phyloP scores from a whole-genome alignment of 768 basidiomycete species.

The Russula sp. region DNA sequence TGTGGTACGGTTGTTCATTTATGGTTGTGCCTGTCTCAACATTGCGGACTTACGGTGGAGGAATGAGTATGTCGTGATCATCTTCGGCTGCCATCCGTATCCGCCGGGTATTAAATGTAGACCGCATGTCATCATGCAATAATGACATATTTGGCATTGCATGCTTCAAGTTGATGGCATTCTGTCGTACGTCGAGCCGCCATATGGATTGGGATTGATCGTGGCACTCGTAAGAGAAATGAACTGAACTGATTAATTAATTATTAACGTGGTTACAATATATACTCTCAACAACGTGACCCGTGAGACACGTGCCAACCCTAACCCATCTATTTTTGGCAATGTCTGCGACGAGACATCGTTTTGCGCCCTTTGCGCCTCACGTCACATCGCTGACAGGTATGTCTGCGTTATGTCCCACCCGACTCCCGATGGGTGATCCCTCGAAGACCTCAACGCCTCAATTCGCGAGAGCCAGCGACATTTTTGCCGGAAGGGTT shows the following conservation, averaged over 20 bases:
- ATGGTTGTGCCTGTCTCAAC: neutral
- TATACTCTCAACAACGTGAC: too few species aligned
- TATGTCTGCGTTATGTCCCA: neutral
- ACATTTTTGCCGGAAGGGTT: neutral
- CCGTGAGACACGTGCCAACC: neutral
- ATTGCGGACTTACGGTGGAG: constrained; percentile 10
- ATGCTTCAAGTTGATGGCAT: too few species aligned
- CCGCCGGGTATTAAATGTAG: too few species aligned
- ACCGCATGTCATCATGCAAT: neutral
- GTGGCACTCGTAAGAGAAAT: neutral
- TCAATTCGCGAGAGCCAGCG: neutral
- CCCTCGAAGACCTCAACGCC: neutral
- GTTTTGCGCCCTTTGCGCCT: neutral
- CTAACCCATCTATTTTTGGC: neutral
- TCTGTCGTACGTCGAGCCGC: too few species aligned
- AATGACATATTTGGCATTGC: neutral
- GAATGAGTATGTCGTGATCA: neutral
- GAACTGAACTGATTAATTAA: neutral
- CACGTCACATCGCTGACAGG: neutral
- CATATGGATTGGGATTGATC: too few species aligned
- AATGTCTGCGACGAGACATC: too few species aligned
- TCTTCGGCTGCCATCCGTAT: neutral
- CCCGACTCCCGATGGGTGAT: neutral
- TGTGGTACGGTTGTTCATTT: neutral
- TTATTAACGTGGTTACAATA: neutral